Base-by-base conservation (phyloP, 2,329 filamentous ascomycete genomes). In the Microcyclospora pomicola region DNA sequence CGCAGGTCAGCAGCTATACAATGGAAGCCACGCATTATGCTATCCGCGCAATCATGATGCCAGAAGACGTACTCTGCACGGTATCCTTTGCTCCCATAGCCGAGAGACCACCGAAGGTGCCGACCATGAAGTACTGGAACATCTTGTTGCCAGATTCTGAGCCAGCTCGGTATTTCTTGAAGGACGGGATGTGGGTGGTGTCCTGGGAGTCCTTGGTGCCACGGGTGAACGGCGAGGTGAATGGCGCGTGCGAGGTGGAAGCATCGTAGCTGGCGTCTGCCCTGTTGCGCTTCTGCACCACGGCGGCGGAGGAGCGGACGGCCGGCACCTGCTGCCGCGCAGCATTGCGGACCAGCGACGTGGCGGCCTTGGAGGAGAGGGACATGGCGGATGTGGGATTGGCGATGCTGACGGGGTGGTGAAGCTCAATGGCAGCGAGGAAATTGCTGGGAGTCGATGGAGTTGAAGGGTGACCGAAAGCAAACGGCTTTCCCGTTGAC, bases 71-170 rank as follows among this genome's bases (percentile, higher is more conserved):
- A 98, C 91, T 88, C 74, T 95, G 85, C 52, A 98, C 85, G 49
- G 91, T 96, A 55, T 83, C 85, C 80, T 98, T 98, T 61, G 88
- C 91, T 59, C 88, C 88, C 51, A 91, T 82, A 42, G 88, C 88
- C 49, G 82, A 78, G 61, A 96, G 73, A 58, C 91, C 81, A 60
- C 91, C 91, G 73, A 98, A 81, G 40, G 84, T 80, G 56, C 91
- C 91, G 50, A 94, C 91, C 84, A 96, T 94, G 69, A 98, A 96
- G 75, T 98, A 98, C 57, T 80, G 78, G 65, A 94, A 91, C 52
- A 93, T 70, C 71, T 87, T 81, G 68, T 93, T 94, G 57, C 71
- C 71, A 51, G 68, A 73, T 62, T 80, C 71, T 52, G 67, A 66
- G 61, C 76, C 78, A 65, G 75, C 80, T 66, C 78, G 71, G 71